Percentiles rank a stretch among this genome's conserved stretches.
These are phyloP conservation scores for Pichia deserticola DNA, from an alignment of 805 yeast species.

Conservation along the genomic window DNA sequence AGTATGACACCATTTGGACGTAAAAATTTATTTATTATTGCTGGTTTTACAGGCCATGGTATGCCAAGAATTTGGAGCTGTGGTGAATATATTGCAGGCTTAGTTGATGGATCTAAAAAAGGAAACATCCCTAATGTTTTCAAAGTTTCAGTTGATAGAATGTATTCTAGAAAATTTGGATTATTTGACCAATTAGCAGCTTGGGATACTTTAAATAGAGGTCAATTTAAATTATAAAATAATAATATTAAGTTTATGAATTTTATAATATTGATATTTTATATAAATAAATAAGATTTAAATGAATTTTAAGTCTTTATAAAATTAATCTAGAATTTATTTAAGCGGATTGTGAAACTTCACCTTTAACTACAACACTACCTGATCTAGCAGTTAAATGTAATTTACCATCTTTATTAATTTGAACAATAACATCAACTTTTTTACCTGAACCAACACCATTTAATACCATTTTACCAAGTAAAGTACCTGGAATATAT, in stretches of 20 bases:
- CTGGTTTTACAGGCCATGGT: conserved; percentile 47
- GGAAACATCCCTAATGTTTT: conserved; percentile 8
- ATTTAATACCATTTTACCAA: conserved; percentile 73
- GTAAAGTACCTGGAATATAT: conserved; percentile 61
- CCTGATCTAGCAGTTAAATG: conserved; percentile 58
- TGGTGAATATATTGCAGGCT: conserved; percentile 32
- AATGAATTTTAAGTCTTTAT: neutral
- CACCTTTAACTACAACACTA: conserved; percentile 42
- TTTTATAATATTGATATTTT: neutral
- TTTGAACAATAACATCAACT: conserved; percentile 62
- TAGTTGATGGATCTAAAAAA: conserved; percentile 8
- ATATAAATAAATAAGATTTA: too few species aligned
- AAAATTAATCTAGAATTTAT: neutral
- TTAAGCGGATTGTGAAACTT: conserved; percentile 26
- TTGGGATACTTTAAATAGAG: conserved; percentile 1
- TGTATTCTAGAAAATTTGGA: neutral
- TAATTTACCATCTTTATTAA: conserved; percentile 57
- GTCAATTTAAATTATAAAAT: conserved; percentile 3
- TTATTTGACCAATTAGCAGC: conserved; percentile 1
- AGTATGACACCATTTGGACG: conserved; percentile 24
- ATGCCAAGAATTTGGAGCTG: conserved; percentile 40
- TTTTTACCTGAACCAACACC: conserved; percentile 57
- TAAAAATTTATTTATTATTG: conserved; percentile 30
- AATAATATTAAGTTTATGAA: neutral
- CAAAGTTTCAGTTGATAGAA: conserved; percentile 6